Percentiles rank a stretch among this genome's conserved stretches.
Conservation (phyloP, 2,329 filamentous ascomycete genomes). For the Fusarium napiforme region DNA sequence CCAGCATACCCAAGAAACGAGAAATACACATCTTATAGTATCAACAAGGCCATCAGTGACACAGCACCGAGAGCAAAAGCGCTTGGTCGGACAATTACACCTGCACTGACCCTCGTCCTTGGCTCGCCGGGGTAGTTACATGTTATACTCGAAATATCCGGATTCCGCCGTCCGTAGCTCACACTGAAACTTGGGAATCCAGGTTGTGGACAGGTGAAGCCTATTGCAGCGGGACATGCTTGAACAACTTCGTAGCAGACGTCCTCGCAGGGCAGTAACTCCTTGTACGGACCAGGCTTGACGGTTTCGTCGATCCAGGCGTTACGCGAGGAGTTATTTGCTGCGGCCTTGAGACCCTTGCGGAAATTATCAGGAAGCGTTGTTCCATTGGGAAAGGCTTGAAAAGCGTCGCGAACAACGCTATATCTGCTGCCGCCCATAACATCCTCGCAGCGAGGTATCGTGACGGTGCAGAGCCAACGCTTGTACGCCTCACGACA, state of each 20-base stretch:
- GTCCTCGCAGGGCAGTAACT: slow-evolving; percentile 88
- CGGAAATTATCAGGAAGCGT: slow-evolving; percentile 54
- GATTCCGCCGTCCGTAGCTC: slow-evolving; percentile 50
- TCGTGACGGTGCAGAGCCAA: slow-evolving; percentile 94
- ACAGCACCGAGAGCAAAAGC: slow-evolving; percentile 24
- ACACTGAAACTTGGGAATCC: slow-evolving; percentile 48
- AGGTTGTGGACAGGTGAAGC: slow-evolving; percentile 77
- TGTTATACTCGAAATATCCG: slow-evolving; percentile 41
- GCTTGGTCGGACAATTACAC: slow-evolving; percentile 21
- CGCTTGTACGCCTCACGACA: slow-evolving; percentile 86
- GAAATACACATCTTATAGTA: slow-evolving; percentile 19
- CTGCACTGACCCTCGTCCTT: slow-evolving; percentile 44
- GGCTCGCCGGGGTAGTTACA: slow-evolving; percentile 55
- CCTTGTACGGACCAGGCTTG: slow-evolving; percentile 89
- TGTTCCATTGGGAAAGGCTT: slow-evolving; percentile 77
- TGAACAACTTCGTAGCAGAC: slow-evolving; percentile 88
- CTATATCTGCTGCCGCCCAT: slow-evolving; percentile 60
- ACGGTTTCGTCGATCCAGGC: slow-evolving; percentile 76
- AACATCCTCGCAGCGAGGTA: slow-evolving; percentile 92
- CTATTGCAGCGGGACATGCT: slow-evolving; percentile 81
- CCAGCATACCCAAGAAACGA: slow-evolving; percentile 9
- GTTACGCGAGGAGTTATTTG: slow-evolving; percentile 69
- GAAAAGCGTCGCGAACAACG: slow-evolving; percentile 73
- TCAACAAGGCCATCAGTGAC: slow-evolving; percentile 34
- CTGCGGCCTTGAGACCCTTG: slow-evolving; percentile 35